These are phyloP conservation scores for Ophiostoma ulmi DNA, from an alignment of 2,329 filamentous ascomycete species.

Conservation along the genomic window DNA sequence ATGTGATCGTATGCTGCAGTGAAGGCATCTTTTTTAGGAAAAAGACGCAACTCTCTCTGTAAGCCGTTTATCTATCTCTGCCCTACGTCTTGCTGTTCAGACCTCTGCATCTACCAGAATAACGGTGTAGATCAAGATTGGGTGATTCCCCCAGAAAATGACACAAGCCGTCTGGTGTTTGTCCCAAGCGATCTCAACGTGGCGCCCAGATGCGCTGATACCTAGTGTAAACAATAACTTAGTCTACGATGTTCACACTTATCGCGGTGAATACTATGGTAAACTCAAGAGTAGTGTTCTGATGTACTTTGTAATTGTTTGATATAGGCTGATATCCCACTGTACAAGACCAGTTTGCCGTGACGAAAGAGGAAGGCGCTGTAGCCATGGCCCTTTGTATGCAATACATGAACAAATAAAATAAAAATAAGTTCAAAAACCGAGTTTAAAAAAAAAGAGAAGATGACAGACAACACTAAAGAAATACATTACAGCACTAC, in stretches of 20 bases:
- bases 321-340: neutral
- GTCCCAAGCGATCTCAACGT: neutral
- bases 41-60: neutral
- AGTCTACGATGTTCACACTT: too few relatives aligned
- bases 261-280: neutral
- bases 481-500: neutral
- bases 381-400: neutral
- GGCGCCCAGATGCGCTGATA: neutral
- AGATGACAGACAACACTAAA: neutral
- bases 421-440: neutral
- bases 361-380: neutral
- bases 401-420: neutral
- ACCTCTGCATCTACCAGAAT: neutral
- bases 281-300: neutral
- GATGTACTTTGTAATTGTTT: neutral
- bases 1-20: conserved; percentile 1
- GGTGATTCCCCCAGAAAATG: conserved; percentile 3
- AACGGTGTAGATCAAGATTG: conserved; percentile 4
- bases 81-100: neutral
- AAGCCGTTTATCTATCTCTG: neutral
- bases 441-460: neutral
- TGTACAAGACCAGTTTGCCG: neutral
- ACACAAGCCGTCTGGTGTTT: neutral
- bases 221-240: too few relatives aligned
- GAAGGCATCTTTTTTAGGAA: neutral